These are phyloP conservation scores for Mitragyna speciosa DNA, from an alignment of 257 asterid species.

Conservation along the genomic window DNA sequence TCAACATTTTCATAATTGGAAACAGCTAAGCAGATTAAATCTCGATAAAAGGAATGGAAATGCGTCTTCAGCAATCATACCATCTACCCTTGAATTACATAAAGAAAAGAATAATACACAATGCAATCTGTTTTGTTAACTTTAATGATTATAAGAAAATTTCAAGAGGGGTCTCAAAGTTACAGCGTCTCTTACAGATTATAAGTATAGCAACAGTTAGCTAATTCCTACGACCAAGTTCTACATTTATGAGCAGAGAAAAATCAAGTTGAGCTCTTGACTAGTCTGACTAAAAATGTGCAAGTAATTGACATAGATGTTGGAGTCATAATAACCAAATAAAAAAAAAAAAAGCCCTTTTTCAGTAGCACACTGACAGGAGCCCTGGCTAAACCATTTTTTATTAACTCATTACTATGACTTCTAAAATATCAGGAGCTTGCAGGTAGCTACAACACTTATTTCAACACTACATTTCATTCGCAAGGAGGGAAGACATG, in stretches of 20 bases:
- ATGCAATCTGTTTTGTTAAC: not conserved
- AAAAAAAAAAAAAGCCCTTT: not conserved
- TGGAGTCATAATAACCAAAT: not conserved
- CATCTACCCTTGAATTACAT: not conserved
- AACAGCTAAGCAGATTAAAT: not conserved
- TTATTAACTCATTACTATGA: not conserved
- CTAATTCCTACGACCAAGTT: not conserved
- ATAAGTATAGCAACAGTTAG: not conserved
- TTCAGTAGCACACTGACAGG: not conserved
- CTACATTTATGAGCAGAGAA: not conserved
- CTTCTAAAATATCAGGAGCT: not conserved
- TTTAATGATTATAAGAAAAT: not conserved
- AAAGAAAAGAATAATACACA: not conserved
- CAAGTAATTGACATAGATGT: not conserved
- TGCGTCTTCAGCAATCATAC: not conserved
- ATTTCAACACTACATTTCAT: not conserved
- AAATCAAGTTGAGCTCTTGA: not conserved
- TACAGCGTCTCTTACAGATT: not conserved
- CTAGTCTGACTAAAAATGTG: not conserved
- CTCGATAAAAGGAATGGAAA: not conserved
- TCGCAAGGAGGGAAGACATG: not conserved
- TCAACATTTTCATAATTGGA: not conserved
- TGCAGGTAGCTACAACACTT: not conserved
- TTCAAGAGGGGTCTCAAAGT: not conserved
- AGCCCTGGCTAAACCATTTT: not conserved